Evolutionary conservation across 2,329 filamentous ascomycete genomes (phyloP).

Genomic region (Epichloe uncinata): DNA sequence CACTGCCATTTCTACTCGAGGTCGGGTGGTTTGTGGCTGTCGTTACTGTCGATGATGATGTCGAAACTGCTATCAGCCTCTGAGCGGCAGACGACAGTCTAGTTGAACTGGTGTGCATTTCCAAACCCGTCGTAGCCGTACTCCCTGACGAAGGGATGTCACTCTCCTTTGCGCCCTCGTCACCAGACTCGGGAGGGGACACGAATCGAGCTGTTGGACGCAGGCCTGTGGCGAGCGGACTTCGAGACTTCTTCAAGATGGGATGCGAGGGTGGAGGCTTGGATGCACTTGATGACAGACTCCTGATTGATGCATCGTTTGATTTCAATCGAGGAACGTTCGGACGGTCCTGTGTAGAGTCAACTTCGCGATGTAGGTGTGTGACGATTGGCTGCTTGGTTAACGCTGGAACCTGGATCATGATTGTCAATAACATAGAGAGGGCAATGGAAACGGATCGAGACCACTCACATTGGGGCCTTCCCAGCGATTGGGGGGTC

Average conservation of each 20-base stretch:
- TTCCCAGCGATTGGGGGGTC: slow-evolving; percentile 40
- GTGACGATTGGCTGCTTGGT: slow-evolving; percentile 17
- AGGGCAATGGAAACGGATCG: background rate
- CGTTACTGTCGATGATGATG: slow-evolving; percentile 14
- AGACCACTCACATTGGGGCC: slow-evolving; percentile 29
- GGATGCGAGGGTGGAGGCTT: slow-evolving; percentile 38
- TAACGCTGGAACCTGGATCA: slow-evolving; percentile 15
- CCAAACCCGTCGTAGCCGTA: slow-evolving; percentile 20
- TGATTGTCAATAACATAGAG: background rate
- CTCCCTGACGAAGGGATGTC: slow-evolving; percentile 29
- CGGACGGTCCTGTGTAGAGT: slow-evolving; percentile 6
- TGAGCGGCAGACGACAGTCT: slow-evolving; percentile 16
- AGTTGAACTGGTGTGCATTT: slow-evolving; percentile 15
- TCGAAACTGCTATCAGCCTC: slow-evolving; percentile 31
- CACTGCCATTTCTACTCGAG: slow-evolving; percentile 32
- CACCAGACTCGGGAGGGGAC: slow-evolving; percentile 36
- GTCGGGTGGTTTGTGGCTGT: slow-evolving; percentile 29
- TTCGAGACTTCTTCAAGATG: slow-evolving; percentile 46
- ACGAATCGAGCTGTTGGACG: slow-evolving; percentile 49
- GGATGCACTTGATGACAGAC: slow-evolving; percentile 27
- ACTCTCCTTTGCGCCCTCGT: slow-evolving; percentile 22
- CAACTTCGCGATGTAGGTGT: slow-evolving; percentile 9
- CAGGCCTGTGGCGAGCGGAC: slow-evolving; percentile 37
- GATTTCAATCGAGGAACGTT: slow-evolving; percentile 7
- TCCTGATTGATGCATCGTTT: slow-evolving; percentile 11